Base-by-base conservation (phyloP, 495 filamentous ascomycete species). In the Trichoderma parareesei region DNA sequence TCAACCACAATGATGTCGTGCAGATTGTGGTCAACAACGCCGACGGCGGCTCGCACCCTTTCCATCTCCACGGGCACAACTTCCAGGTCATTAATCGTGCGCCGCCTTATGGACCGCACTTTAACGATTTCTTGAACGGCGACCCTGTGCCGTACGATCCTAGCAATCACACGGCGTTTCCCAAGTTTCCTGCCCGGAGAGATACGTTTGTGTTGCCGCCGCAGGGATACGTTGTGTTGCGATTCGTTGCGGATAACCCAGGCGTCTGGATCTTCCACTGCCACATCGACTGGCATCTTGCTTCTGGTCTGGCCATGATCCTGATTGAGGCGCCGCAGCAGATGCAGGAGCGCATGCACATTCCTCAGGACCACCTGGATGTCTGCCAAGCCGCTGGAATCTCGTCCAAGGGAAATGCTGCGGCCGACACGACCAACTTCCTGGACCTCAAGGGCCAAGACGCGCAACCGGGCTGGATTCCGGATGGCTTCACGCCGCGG, bases 11-110 rank as follows among this genome's bases (percentile, higher is more conserved):
- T 27, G 71, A 89, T 4, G 73, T 87, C 6, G 80, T 91, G 27
- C 85, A 92, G 60, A 82, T 92, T 20, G 74, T 90, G n/a, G 62
- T 91, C 18, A 90, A 90, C 78, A 92, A 90, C 70, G 67, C 77
- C 10, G 86, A 90, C 66, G 66, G 75, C 0, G 86, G 84, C 60
- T 81, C 38, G 5, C 70, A 70, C 65, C 67, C 72, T 1, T 72
- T 70, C 63, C 72, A 74, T 59, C 66, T 73, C n/a, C 40, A 91
- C 76, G 88, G 88, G 13, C 88, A 90, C 74, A 77, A 80, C 63
- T 90, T 89, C 76, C 87, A 90, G 60, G 74, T 70, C 14, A 69
- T 86, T 49, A 73, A 82, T 66, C 61, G 85, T 64, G 2, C 88
- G 85, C 4, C 85, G 82, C 2, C 74, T 14, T 57, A 89, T 13